Conservation (phyloP, 805 yeast genomes). For the Lipomyces chichibuensis region DNA sequence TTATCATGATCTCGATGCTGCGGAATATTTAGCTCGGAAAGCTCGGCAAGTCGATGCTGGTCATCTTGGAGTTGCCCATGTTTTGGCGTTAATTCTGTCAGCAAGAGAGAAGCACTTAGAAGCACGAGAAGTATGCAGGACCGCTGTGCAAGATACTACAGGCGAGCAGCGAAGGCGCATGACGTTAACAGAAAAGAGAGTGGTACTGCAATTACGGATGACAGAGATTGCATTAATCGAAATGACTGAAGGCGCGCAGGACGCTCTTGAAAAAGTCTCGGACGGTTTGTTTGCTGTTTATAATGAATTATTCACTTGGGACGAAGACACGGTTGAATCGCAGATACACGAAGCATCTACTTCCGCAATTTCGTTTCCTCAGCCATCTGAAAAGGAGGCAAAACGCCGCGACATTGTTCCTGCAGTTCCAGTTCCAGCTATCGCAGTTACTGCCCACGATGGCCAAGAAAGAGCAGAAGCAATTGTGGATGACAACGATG, state of each 20-base stretch:
- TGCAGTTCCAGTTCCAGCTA: conserved; percentile 24
- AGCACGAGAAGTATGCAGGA: conserved; percentile 21
- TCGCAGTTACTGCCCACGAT: conserved; percentile 12
- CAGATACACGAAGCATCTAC: conserved; percentile 35
- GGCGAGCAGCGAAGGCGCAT: conserved; percentile 18
- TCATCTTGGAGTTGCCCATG: conserved; percentile 30
- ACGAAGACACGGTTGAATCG: conserved; percentile 35
- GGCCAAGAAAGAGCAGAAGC: neutral
- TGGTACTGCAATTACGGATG: conserved; percentile 28
- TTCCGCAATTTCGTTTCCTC: conserved; percentile 24
- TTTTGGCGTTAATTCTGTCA: conserved; percentile 25
- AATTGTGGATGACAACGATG: conserved; percentile 9
- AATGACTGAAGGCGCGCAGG: conserved; percentile 27
- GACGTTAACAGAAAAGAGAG: conserved; percentile 27
- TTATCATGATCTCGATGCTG: conserved; percentile 17
- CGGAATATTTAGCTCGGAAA: conserved; percentile 15
- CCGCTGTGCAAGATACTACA: conserved; percentile 11
- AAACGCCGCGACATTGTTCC: conserved; percentile 24
- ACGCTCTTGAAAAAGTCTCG: conserved; percentile 31
- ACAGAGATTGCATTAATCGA: conserved; percentile 32
- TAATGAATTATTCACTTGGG: conserved; percentile 35
- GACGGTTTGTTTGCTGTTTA: conserved; percentile 30
- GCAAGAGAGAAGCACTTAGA: conserved; percentile 18
- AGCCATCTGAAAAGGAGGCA: conserved; percentile 22
- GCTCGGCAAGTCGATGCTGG: conserved; percentile 21